Evolutionary conservation across 805 yeast genomes (phyloP), one percentile per base, ranked within the genome.

Genomic region (Ogataea trehaloabstinens): DNA sequence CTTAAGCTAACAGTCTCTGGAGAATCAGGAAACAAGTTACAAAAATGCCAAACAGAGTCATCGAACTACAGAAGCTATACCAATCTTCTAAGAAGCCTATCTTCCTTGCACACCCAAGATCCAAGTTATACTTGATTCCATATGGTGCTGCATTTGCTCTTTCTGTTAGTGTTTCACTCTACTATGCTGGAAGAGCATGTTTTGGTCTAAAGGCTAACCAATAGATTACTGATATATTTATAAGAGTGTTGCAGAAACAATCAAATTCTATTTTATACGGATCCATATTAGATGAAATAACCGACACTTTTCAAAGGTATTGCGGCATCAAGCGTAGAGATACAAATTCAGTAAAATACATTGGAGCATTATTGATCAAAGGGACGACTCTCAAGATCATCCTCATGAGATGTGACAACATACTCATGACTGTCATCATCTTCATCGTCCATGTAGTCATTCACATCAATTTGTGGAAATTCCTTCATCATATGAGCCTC

Each of bases 121-220:
- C 93, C 51, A 83, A 83, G 67, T 68, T 73, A 55, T 65, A 81
- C 61, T 74, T 85, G 51, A 81, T 80, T 68, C 95, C 95, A 60
- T 86, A 80, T 76, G 82, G 74, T 70, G 86, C 85, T 46, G 70
- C 80, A 45, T 81, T 85, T 64, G 68, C 85, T 40, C 72, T 82
- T 45, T 70, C 86, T 48, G 77, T 86, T 36, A 72, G 71, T 43
- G 74, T 76, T 44, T 83, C 93, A 45, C 70, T 82, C 52, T 76
- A 67, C 70, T 84, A 79, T 76, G 60, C 77, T 40, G 85, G 79
- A 53, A 80, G 89, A 71, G 93, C 93, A 52, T 56, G 75, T 48
- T 58, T 68, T 29, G 90, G 89, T 61, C 70, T 82, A 62, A 82
- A 83, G 71, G 82, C 63, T 31, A 52, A 50, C 50, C 52, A 59